Conservation (phyloP, 1,284 basidiomycete species). For the Naganishia liquefaciens region DNA sequence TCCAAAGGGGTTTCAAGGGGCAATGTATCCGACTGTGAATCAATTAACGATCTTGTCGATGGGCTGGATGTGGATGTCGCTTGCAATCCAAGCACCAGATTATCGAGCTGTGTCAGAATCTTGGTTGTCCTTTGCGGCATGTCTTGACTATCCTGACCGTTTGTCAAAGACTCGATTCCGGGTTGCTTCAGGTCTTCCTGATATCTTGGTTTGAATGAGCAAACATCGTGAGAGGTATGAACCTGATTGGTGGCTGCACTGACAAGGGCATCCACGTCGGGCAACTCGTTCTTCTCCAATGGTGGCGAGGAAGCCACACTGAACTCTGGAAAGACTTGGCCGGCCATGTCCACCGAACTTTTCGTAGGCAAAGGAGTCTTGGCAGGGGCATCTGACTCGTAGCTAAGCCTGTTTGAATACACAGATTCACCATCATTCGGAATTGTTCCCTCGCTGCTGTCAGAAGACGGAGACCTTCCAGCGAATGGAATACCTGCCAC, state of each 20-base stretch:
- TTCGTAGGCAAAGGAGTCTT: neutral
- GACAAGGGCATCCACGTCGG: too few relatives aligned
- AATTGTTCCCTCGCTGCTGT: neutral
- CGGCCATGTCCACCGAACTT: too few relatives aligned
- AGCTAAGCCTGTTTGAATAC: neutral
- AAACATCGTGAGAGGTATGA: too few relatives aligned
- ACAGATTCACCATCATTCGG: conserved; percentile 4
- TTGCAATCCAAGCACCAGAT: conserved; percentile 5
- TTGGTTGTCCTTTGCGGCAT: neutral
- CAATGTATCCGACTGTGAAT: neutral
- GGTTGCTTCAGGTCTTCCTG: too few relatives aligned
- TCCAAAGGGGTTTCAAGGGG: too few relatives aligned
- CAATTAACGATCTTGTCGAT: neutral
- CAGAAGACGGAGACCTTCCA: neutral
- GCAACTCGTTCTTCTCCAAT: too few relatives aligned
- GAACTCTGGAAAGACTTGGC: too few relatives aligned
- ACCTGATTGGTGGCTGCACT: too few relatives aligned
- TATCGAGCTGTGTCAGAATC: conserved; percentile 15
- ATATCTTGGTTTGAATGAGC: neutral
- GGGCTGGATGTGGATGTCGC: neutral
- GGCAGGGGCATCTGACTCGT: neutral
- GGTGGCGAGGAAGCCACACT: too few relatives aligned
- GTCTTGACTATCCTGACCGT: neutral
- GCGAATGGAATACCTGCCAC: neutral
- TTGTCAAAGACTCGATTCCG: too few relatives aligned